Conservation (phyloP, 257 asterid species). For the Solanum rostratum region DNA sequence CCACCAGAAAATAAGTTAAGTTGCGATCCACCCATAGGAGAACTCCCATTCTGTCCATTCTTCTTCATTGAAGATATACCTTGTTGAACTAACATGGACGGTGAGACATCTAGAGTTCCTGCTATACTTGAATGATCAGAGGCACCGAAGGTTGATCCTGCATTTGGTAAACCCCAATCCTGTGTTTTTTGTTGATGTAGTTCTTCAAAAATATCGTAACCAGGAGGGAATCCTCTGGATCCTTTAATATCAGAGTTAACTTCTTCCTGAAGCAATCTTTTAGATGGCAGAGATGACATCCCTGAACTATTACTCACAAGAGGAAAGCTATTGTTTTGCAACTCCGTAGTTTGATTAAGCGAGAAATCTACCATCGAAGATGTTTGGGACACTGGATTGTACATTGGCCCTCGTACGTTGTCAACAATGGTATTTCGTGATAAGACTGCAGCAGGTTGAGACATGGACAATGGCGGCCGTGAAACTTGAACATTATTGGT, state of each 20-base stretch:
- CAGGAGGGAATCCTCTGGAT: constrained; percentile 30
- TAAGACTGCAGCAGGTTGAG: constrained; percentile 30
- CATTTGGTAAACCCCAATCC: constrained; percentile 43
- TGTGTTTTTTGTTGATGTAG: constrained; percentile 34
- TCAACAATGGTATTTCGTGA: constrained; percentile 27
- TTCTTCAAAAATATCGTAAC: constrained; percentile 30
- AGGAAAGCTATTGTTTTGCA: constrained; percentile 25
- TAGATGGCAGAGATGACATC: constrained; percentile 21
- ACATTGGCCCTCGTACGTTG: constrained; percentile 18
- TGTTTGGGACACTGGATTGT: constrained; percentile 26
- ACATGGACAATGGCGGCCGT: constrained; percentile 17
- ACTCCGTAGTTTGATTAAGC: constrained; percentile 23
- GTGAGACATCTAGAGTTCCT: constrained; percentile 23
- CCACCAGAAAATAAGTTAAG: constrained; percentile 16
- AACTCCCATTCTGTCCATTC: constrained; percentile 13
- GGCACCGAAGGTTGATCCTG: constrained; percentile 28
- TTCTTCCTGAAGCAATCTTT: constrained; percentile 10
- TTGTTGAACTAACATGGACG: constrained; percentile 32
- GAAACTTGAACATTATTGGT: constrained; percentile 23
- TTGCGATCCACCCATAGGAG: constrained; percentile 18
- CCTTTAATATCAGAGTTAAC: constrained; percentile 25
- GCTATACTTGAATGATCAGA: constrained; percentile 21
- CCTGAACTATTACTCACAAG: constrained; percentile 22
- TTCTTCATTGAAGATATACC: constrained; percentile 30
- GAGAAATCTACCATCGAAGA: constrained; percentile 45